phyloP scores from a whole-genome alignment of 2,329 filamentous ascomycete genomes.

The Fusarium sp. region DNA sequence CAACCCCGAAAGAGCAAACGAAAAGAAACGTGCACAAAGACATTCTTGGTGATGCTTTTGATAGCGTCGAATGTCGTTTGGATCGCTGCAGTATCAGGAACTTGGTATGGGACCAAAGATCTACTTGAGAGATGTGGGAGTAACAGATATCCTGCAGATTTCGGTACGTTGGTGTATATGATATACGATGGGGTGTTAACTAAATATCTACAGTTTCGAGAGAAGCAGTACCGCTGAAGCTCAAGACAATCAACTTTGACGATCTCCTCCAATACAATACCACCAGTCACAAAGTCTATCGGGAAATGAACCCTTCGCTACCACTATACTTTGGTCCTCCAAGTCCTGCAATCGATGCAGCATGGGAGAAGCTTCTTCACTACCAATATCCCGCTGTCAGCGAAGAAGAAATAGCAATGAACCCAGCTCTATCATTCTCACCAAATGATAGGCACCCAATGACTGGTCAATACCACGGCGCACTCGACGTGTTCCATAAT shows the following conservation, averaged over 20 bases:
- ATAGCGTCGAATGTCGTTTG: background rate
- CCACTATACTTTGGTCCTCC: background rate
- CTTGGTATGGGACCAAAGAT: background rate
- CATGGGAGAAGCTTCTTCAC: background rate
- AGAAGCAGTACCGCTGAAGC: background rate
- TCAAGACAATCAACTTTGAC: background rate
- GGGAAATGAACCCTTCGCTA: background rate
- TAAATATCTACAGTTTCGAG: background rate
- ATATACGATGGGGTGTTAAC: background rate
- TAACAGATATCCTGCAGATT: background rate
- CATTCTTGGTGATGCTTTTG: background rate
- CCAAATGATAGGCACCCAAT: background rate
- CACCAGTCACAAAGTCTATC: background rate
- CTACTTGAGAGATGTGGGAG: background rate
- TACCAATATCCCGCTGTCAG: background rate
- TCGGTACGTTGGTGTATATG: background rate
- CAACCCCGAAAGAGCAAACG: background rate
- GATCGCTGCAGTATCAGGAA: background rate
- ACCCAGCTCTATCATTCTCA: background rate
- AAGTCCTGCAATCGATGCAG: background rate
- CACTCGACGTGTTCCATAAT: conserved; percentile 1
- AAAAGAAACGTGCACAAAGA: background rate
- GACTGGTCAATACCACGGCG: background rate
- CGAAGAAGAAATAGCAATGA: background rate
- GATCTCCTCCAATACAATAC: background rate